A percentile compares a stretch with the other conserved stretches of the same genome.
phyloP scores from a whole-genome alignment of 306 rosid genomes.

The Astragalus glycyphyllos region DNA sequence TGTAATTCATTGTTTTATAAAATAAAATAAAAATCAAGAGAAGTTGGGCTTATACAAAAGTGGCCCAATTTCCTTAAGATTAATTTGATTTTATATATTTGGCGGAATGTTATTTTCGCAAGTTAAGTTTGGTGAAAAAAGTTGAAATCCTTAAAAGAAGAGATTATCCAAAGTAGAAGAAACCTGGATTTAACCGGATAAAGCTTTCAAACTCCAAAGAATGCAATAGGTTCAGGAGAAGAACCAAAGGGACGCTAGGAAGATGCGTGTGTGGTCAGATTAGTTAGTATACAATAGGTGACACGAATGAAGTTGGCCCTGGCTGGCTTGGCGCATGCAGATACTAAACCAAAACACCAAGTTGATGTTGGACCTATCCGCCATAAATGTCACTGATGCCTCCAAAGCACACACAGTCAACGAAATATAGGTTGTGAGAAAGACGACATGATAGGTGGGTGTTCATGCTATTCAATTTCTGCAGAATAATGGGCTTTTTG shows the following conservation, averaged over 20 bases:
- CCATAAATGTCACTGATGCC: constrained; percentile 45
- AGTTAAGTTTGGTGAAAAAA: constrained; percentile 26
- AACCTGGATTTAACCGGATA: constrained; percentile 46
- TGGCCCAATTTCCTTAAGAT: background rate
- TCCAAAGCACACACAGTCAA: constrained; percentile 16
- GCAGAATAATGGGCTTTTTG: constrained; percentile 41
- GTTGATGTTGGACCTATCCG: constrained; percentile 39
- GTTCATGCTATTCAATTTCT: constrained; percentile 33
- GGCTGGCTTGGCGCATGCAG: constrained; percentile 23
- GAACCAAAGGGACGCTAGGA: constrained; percentile 12
- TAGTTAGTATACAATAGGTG: no score
- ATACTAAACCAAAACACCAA: constrained; percentile 30
- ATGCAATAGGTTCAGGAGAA: constrained; percentile 36
- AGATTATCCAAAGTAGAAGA: no score
- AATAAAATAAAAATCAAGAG: background rate
- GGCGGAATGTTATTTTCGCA: constrained; percentile 34
- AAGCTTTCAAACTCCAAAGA: constrained; percentile 21
- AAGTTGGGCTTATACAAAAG: background rate
- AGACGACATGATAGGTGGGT: constrained; percentile 35
- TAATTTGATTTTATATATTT: constrained; percentile 23
- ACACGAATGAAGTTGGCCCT: constrained; percentile 27
- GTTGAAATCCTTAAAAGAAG: constrained; percentile 46
- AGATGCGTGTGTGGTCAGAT: no score
- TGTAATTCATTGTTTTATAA: no score
- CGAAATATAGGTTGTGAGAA: constrained; percentile 19